Conservation (phyloP, 495 filamentous ascomycete species). For the Neurospora discreta region DNA sequence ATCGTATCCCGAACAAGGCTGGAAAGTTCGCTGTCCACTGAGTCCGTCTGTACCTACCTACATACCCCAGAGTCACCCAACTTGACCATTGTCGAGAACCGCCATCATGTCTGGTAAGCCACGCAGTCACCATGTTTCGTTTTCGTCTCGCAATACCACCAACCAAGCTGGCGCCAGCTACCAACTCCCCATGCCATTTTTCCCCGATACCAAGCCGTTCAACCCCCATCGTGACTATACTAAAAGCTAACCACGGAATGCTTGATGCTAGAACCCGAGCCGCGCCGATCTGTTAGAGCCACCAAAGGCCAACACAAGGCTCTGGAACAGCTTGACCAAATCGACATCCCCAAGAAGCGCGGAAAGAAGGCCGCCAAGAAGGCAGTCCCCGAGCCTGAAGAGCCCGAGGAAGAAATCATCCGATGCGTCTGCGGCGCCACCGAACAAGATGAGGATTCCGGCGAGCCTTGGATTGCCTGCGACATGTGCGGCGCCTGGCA, state of each 20-base stretch:
- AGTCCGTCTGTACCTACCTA: neutral
- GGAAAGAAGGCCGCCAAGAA: constrained; percentile 45
- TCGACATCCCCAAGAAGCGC: constrained; percentile 52
- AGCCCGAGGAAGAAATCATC: constrained; percentile 57
- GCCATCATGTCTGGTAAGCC: constrained; percentile 28
- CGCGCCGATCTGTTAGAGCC: constrained; percentile 83
- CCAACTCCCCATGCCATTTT: neutral
- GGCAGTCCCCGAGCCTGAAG: constrained; percentile 44
- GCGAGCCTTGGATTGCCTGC: constrained; percentile 82
- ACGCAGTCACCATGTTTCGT: constrained; percentile 3
- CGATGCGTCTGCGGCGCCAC: constrained; percentile 87
- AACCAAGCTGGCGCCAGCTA: neutral
- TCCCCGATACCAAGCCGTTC: neutral
- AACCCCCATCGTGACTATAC: neutral
- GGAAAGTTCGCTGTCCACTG: constrained; percentile 3
- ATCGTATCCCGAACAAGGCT: constrained; percentile 1
- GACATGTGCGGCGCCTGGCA: constrained; percentile 90
- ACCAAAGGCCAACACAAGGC: constrained; percentile 95
- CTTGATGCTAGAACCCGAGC: constrained; percentile 49
- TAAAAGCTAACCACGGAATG: constrained; percentile 11
- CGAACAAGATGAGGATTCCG: constrained; percentile 70
- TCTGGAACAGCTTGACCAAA: constrained; percentile 57
- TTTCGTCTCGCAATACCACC: constrained; percentile 1
- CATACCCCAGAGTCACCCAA: neutral
- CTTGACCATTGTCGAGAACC: neutral